Evolutionary conservation across 495 filamentous ascomycete genomes (phyloP), one percentile per base, ranked within the genome.

Genomic region (Penicillium waksmanii): DNA sequence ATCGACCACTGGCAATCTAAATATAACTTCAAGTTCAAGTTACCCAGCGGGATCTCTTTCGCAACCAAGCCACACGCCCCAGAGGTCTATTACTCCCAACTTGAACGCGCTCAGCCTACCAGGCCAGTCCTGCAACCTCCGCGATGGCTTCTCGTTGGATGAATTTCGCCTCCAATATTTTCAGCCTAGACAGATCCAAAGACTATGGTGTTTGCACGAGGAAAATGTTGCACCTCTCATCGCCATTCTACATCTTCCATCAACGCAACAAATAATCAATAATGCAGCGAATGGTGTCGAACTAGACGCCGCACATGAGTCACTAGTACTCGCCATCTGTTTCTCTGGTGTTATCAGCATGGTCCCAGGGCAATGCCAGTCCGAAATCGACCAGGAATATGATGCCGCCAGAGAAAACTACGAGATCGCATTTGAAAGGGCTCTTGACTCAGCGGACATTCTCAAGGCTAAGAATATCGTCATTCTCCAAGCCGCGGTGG

Each of bases 271-370:
- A 44, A 55, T 75, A 1, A 62, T 80, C 13, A 56, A 60, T 7
- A 40, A 70, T 6, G 62, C 66, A 35, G 62, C 61, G 1, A 70
- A 71, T 31, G 79, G 79, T 55, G 66, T 82, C 40, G 81, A 42
- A 69, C 61, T 46, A 66, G 84, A 50, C 74, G 76, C 17, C 7
- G 76, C 66, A 7, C 75, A 71, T 3, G 89, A 92, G 58, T 82
- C 83, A 8, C 62, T 93, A 9, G 75, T 91, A 65, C 89, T 91
- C 51, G 75, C 87, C 3, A 84, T 93, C 19, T 92, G 90, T 64
- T 91, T 86, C 66, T 84, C 84, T 31, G 84, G 87, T 0, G 81
- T 89, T 19, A 87, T 84, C 0, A 87, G 86, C n/a, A 76, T 91
- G 71, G 78, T 77, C 10, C 50, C 72, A 7, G 36, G 62, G 0